Percentiles rank a stretch among this genome's conserved stretches.
phyloP scores from a whole-genome alignment of 306 rosid species.

The Quercus suber region DNA sequence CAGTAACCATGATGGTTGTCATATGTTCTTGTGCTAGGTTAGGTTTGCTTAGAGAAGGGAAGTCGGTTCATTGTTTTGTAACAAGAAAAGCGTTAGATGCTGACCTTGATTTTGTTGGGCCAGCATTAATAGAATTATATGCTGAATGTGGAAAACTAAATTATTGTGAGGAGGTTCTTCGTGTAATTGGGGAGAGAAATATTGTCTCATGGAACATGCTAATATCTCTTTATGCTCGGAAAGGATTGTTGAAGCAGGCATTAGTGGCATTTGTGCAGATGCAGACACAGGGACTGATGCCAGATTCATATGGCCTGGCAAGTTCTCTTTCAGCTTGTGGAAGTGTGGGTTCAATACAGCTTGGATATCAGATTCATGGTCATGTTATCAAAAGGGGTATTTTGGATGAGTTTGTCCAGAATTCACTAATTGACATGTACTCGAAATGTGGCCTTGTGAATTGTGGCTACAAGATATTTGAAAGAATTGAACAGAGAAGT shows the following conservation, averaged over 20 bases:
- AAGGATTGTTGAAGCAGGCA: constrained; percentile 54
- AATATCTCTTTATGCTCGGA: constrained; percentile 54
- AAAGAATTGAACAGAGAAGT: constrained; percentile 39
- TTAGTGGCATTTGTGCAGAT: constrained; percentile 47
- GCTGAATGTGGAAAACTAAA: constrained; percentile 45
- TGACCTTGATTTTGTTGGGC: constrained; percentile 52
- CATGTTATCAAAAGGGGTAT: constrained; percentile 65
- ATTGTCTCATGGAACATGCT: constrained; percentile 65
- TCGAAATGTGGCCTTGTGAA: constrained; percentile 71
- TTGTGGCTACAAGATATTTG: constrained; percentile 57
- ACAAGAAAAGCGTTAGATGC: constrained; percentile 50
- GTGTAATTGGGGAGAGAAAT: constrained; percentile 35
- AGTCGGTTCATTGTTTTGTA: constrained; percentile 69
- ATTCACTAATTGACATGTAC: constrained; percentile 85
- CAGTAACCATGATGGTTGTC: constrained; percentile 56
- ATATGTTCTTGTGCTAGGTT: constrained; percentile 65
- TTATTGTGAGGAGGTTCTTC: constrained; percentile 50
- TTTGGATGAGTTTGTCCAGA: constrained; percentile 62
- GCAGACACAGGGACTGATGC: constrained; percentile 52
- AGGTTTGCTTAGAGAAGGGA: constrained; percentile 63
- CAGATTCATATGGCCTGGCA: constrained; percentile 75
- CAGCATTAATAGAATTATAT: constrained; percentile 66
- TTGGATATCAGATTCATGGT: constrained; percentile 74
- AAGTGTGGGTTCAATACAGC: constrained; percentile 44
- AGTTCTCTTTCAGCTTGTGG: constrained; percentile 81